Evolutionary conservation across 208 protist genomes (phyloP).

Genomic region (Trichomonas vaginalis): DNA sequence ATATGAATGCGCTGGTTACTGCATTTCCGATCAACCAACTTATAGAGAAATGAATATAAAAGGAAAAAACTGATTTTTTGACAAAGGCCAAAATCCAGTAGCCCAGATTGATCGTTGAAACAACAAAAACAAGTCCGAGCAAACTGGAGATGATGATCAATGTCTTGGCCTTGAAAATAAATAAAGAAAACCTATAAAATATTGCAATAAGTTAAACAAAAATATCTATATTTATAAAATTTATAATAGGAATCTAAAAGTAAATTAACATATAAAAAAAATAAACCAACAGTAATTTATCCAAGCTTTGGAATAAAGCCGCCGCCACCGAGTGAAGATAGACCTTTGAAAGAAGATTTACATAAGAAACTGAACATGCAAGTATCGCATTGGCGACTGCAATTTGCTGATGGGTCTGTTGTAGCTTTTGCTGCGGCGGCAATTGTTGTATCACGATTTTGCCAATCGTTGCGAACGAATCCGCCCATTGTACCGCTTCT

Average conservation of each 20-base stretch:
- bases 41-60: background rate
- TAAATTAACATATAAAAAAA: too few relatives aligned
- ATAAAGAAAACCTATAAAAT: background rate
- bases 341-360: background rate
- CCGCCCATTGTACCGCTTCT: background rate
- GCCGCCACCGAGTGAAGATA: background rate
- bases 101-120: background rate
- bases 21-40: background rate
- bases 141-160: background rate
- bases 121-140: background rate
- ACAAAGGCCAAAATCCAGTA: background rate
- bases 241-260: too few relatives aligned
- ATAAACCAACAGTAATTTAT: background rate
- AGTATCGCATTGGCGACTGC: background rate
- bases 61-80: background rate
- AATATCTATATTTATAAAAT: too few relatives aligned
- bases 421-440: background rate
- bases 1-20: background rate
- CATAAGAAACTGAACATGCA: background rate
- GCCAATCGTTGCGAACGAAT: background rate
- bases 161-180: background rate
- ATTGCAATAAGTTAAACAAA: too few relatives aligned
- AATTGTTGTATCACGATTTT: background rate
- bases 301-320: background rate
- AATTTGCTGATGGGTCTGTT: background rate